Conservation (phyloP, 2,329 filamentous ascomycete species). For the Cladosporium sp. region DNA sequence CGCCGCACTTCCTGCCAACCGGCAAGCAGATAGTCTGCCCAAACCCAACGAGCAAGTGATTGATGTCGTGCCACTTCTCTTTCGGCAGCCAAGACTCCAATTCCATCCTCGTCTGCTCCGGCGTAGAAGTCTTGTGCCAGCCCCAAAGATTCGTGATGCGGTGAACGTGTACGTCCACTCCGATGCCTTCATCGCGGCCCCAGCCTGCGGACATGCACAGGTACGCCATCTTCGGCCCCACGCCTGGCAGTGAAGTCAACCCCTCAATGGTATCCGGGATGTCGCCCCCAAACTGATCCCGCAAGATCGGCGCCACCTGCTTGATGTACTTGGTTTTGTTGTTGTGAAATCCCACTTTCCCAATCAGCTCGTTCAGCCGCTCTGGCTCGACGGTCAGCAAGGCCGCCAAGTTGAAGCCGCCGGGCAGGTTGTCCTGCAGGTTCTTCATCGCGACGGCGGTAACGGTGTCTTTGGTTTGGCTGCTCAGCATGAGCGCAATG, state of each 20-base stretch:
- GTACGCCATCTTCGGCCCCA: constrained; percentile 93
- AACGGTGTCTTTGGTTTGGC: constrained; percentile 88
- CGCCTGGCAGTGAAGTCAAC: constrained; percentile 71
- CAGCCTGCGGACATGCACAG: constrained; percentile 74
- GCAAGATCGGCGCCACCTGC: constrained; percentile 63
- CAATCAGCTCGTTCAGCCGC: constrained; percentile 66
- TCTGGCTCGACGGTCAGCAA: constrained; percentile 65
- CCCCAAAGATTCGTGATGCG: constrained; percentile 92
- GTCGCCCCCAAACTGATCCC: constrained; percentile 64
- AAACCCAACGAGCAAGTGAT: constrained; percentile 78
- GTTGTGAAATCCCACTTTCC: constrained; percentile 87
- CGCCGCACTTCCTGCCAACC: constrained; percentile 71
- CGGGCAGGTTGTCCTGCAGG: constrained; percentile 65
- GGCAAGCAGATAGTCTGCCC: constrained; percentile 83
- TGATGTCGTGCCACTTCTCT: constrained; percentile 88
- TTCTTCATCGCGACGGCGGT: constrained; percentile 76
- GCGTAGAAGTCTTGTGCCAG: constrained; percentile 75
- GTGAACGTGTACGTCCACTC: constrained; percentile 92
- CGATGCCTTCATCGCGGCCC: constrained; percentile 69
- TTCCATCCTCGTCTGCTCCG: constrained; percentile 71
- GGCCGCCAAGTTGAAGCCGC: constrained; percentile 67
- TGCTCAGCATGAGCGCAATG: constrained; percentile 81
- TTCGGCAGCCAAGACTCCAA: constrained; percentile 77
- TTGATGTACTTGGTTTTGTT: constrained; percentile 87
- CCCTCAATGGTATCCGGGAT: constrained; percentile 74